Conservation (phyloP, 352 stramenopile genomes). For the Globisporangium barbulae region DNA sequence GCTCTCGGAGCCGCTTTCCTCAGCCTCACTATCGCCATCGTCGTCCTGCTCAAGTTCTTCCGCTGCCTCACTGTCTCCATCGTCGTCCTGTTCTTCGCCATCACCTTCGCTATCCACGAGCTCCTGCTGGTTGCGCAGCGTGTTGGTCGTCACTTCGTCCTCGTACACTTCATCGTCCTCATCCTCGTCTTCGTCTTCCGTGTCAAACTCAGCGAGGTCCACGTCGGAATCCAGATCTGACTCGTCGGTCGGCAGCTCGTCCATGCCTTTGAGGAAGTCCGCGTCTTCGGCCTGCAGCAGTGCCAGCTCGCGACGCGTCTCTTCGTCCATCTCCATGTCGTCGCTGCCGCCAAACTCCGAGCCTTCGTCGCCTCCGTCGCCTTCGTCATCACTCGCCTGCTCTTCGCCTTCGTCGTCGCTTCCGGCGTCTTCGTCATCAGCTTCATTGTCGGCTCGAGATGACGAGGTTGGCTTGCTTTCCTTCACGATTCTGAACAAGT, state of each 20-base stretch:
- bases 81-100: conserved; percentile 14
- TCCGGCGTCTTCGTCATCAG: conserved; percentile 24
- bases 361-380: background rate
- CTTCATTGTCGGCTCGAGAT: conserved; percentile 21
- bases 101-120: conserved; percentile 19
- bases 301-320: conserved; percentile 70
- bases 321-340: conserved; percentile 75
- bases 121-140: conserved; percentile 44
- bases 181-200: conserved; percentile 50
- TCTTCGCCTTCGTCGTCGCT: conserved; percentile 12
- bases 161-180: conserved; percentile 24
- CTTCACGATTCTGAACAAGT: conserved; percentile 54
- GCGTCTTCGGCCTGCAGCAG: conserved; percentile 77
- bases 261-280: conserved; percentile 80
- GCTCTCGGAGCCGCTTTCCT: conserved; percentile 22
- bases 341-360: conserved; percentile 25
- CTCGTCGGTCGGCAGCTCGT: conserved; percentile 82
- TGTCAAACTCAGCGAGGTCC: conserved; percentile 65
- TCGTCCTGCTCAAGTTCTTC: conserved; percentile 19
- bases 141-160: conserved; percentile 52
- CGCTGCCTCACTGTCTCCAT: conserved; percentile 12
- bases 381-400: conserved; percentile 10
- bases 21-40: conserved; percentile 13
- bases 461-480: conserved; percentile 22
- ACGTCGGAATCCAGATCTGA: conserved; percentile 68